Percentiles rank a stretch among this genome's conserved stretches.
Conservation (phyloP, 2,329 filamentous ascomycete genomes). For the Hypoxylon sp. region DNA sequence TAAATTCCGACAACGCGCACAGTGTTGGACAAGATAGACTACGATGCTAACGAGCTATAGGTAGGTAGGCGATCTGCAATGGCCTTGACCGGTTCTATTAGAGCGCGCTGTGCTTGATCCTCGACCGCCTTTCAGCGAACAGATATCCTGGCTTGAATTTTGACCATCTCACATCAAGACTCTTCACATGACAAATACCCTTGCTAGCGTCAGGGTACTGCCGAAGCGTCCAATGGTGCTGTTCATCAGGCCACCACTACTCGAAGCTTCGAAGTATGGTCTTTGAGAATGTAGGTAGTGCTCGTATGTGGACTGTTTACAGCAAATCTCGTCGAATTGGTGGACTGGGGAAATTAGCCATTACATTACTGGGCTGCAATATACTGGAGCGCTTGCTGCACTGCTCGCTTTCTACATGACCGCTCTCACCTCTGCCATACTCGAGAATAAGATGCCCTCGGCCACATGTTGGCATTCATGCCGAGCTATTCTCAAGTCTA, state of each 20-base stretch:
- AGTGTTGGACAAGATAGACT: not conserved
- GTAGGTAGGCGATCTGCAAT: not conserved
- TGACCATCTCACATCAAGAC: not conserved
- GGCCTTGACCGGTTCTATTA: not conserved
- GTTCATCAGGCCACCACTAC: not conserved
- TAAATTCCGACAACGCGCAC: not conserved
- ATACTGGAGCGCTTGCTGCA: not conserved
- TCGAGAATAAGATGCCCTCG: too few relatives aligned
- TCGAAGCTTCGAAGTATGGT: not conserved
- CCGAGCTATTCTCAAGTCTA: not conserved
- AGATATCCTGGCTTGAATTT: too few relatives aligned
- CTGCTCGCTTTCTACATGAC: too few relatives aligned
- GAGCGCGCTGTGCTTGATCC: not conserved
- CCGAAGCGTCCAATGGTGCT: not conserved
- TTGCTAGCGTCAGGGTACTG: not conserved
- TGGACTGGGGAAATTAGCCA: not conserved
- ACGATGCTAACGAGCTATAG: not conserved
- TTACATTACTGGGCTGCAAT: not conserved
- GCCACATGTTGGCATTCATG: too few relatives aligned
- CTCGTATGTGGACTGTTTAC: not conserved
- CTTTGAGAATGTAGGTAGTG: too few relatives aligned
- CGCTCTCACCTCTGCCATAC: too few relatives aligned
- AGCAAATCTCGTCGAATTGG: not conserved
- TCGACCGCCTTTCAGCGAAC: too few relatives aligned
- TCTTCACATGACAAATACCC: not conserved